Evolutionary conservation across 768 basidiomycete genomes (phyloP), one percentile per base, ranked within the genome.

Genomic region (Russula emetica): DNA sequence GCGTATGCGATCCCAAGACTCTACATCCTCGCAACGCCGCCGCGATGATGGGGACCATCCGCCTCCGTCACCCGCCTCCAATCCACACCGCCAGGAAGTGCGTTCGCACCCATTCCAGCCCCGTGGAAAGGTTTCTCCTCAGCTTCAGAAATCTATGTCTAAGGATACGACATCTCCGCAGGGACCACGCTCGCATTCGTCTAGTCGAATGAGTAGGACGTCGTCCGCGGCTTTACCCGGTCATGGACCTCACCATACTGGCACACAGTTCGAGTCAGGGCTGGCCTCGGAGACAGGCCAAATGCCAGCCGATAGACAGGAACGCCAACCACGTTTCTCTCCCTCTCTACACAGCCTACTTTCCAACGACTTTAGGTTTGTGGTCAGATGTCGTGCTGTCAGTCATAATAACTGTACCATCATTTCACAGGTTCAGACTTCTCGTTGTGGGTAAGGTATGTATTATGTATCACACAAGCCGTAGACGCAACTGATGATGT

Each of bases 381-480:
- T 11, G 13, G 30, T 28, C 36, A 26, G 20, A 40, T 16, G 16
- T 24, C 32, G 16, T 28, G 24, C 16, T 16, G 28, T 49, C 18
- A 52, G 10, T 20, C 34, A 50, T 40, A 38, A 60, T 28, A 40
- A 30, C 30, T 20, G 14, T 14, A 20, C 34, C 6, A n/a, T 28
- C 2, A 8, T 42, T 42, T 44, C 16, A 22, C 38, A 64, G 63
- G 24, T 60, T 64, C 53, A 49, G 53, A 32, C 50, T 64, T 60
- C 58, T 64, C 53, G 58, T 59, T 20, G 36, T 55, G 11, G 63
- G 63, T 22, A 45, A 60, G 58, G 63, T 64, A 34, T 38, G 63
- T 42, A 16, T 18, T 40, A 0, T 24, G 2, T 11, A 13, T 22
- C n/a, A 9, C 36, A 3, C 22, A 13, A 5, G 6, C 9, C 5